Conservation (phyloP, 306 rosid species). For the Ziziphus jujuba region DNA sequence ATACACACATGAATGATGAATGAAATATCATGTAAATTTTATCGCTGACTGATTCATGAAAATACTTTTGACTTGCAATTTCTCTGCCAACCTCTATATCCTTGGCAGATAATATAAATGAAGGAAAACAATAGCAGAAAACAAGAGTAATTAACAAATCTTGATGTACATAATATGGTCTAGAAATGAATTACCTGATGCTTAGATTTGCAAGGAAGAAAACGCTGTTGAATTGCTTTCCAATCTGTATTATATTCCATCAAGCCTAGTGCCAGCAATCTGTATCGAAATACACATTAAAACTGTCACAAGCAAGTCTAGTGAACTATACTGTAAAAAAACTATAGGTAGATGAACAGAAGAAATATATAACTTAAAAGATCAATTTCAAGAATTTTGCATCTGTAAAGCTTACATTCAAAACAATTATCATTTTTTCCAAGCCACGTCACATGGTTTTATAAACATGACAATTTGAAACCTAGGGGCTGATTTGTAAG, state of each 20-base stretch:
- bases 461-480: neutral
- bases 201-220: constrained; percentile 90
- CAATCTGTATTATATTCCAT: constrained; percentile 95
- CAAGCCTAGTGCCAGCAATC: constrained; percentile 83
- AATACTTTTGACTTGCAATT: neutral
- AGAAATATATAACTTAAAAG: neutral
- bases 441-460: neutral
- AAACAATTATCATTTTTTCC: neutral
- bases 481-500: neutral
- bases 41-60: neutral
- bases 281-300: constrained; percentile 34
- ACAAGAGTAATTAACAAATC: neutral
- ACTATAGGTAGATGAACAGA: neutral
- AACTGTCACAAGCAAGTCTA: constrained; percentile 16
- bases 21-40: too few species aligned
- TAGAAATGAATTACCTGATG: constrained; percentile 67
- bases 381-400: neutral
- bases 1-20: too few species aligned
- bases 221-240: constrained; percentile 86
- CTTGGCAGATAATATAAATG: neutral
- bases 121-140: neutral
- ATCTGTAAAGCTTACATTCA: neutral
- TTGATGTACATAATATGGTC: constrained; percentile 7
- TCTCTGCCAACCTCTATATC: neutral
- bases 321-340: neutral